Conservation (phyloP, 208 protist genomes). For the Acanthamoeba lenticulata region DNA sequence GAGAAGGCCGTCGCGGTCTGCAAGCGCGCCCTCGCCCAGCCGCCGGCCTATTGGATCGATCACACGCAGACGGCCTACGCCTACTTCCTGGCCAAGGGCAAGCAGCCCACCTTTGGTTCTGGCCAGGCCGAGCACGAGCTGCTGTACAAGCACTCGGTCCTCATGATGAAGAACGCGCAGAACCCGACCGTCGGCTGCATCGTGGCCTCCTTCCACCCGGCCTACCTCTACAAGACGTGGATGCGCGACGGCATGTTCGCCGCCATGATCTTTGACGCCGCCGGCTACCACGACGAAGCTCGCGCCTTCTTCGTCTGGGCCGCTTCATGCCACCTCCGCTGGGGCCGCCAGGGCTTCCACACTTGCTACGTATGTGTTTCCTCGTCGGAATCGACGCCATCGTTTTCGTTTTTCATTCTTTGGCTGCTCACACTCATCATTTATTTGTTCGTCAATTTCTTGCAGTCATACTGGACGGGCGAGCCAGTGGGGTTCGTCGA, state of each 20-base stretch:
- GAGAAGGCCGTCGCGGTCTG: not conserved
- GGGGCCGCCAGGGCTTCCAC: slow-evolving; percentile 67
- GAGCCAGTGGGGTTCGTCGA: slow-evolving; percentile 74
- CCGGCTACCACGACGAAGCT: slow-evolving; percentile 72
- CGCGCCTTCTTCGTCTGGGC: slow-evolving; percentile 62
- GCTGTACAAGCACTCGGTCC: slow-evolving; percentile 31
- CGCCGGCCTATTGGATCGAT: slow-evolving; percentile 29
- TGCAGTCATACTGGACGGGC: slow-evolving; percentile 65
- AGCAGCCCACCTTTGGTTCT: slow-evolving; percentile 37
- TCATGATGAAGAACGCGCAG: slow-evolving; percentile 72
- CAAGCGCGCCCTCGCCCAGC: not conserved
- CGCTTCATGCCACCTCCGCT: slow-evolving; percentile 46
- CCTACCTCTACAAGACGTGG: slow-evolving; percentile 59
- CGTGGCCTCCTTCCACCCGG: slow-evolving; percentile 60
- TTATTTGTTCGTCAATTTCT: not conserved
- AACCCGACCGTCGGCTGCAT: slow-evolving; percentile 73
- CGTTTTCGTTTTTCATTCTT: not conserved
- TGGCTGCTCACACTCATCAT: not conserved
- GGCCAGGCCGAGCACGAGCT: not conserved
- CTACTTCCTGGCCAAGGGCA: slow-evolving; percentile 58
- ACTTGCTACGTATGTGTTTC: slow-evolving; percentile 66
- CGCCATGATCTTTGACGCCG: slow-evolving; percentile 72
- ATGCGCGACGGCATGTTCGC: slow-evolving; percentile 70
- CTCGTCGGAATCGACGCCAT: too few species aligned
- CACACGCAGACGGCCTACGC: not conserved